Base-by-base conservation (phyloP, 73 alveolate genomes). In the Paramecium caudatum region DNA sequence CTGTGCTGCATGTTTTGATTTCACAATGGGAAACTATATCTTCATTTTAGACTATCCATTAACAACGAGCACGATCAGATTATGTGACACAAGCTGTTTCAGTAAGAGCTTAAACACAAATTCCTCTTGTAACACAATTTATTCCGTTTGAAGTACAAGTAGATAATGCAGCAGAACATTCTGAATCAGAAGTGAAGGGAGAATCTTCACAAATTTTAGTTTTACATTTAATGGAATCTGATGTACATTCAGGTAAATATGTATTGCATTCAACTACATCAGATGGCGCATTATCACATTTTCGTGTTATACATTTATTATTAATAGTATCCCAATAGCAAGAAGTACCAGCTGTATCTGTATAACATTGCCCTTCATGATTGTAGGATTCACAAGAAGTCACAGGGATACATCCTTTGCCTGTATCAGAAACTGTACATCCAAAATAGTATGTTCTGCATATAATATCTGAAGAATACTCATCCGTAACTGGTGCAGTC, bases 121-220 rank as follows among this genome's bases (percentile, higher is more conserved):
- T 2, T 68, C 61, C 50, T 34, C 47, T 68, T 34, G 4, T 32
- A 33, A 68, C 50, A 34, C 84, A 68, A 16, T 37, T 37, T 6
- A 3, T 15, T 12, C 65, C 65, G 43, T 74, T 74, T 37, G 88
- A 27, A 15, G 88, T 74, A 43, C 88, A 74, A 5, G 69, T 19
- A 5, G 69, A 41, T 3, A 41, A 8, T 74, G 17, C 21, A 7
- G 62, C 88, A 41, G 30, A 15, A 43, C 88, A 74, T 45, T 21
- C 16, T 9, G 62, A 12, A 39, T 74, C 88, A 36, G 88, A 41
- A 6, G 61, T 32, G 8, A 68, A 68, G 10, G 84, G 84, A 12
- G 19, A 68, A 68, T 68, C 84, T 37, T 68, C 84, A 3, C 84
- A 68, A 25, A 68, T 34, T 68, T 37, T 68, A 2, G 47, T 68